These are phyloP conservation scores for Trichoderma parareesei DNA, from an alignment of 495 filamentous ascomycete species.

Conservation along the genomic window DNA sequence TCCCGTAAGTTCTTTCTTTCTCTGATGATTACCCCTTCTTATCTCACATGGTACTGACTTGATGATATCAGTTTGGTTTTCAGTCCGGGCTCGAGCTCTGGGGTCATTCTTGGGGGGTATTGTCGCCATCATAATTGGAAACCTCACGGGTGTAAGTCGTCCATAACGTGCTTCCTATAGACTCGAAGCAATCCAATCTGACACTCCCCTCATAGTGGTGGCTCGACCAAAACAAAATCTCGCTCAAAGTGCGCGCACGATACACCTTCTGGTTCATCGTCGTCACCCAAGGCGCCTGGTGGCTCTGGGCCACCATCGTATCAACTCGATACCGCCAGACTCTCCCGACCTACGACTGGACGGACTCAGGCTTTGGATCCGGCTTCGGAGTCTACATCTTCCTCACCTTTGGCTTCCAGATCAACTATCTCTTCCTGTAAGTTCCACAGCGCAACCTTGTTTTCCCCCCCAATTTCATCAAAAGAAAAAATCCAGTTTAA, in stretches of 20 bases:
- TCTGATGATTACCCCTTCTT: not conserved
- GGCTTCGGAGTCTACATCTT: slow-evolving; percentile 53
- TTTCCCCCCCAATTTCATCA: no score
- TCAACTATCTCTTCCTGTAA: slow-evolving; percentile 57
- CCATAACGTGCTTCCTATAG: not conserved
- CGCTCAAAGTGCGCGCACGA: slow-evolving; percentile 41
- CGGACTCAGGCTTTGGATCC: slow-evolving; percentile 43
- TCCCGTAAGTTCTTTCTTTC: slow-evolving; percentile 18
- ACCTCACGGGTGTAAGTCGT: slow-evolving; percentile 39
- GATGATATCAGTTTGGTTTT: slow-evolving; percentile 43
- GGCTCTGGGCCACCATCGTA: slow-evolving; percentile 52
- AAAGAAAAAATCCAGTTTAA: no score
- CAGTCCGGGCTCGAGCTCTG: slow-evolving; percentile 52
- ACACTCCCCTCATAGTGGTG: slow-evolving; percentile 22
- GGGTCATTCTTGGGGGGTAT: slow-evolving; percentile 55
- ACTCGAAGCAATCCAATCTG: not conserved
- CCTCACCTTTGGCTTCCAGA: slow-evolving; percentile 50
- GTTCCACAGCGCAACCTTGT: slow-evolving; percentile 13
- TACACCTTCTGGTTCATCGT: slow-evolving; percentile 35
- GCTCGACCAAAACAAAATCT: slow-evolving; percentile 41
- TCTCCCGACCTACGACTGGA: slow-evolving; percentile 51
- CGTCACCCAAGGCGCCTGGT: slow-evolving; percentile 49
- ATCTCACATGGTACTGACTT: slow-evolving; percentile 1
- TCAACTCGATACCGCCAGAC: slow-evolving; percentile 44
- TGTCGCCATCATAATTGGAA: slow-evolving; percentile 48